Base-by-base conservation (phyloP, 768 basidiomycete species). In the Amanita pallidorosea region DNA sequence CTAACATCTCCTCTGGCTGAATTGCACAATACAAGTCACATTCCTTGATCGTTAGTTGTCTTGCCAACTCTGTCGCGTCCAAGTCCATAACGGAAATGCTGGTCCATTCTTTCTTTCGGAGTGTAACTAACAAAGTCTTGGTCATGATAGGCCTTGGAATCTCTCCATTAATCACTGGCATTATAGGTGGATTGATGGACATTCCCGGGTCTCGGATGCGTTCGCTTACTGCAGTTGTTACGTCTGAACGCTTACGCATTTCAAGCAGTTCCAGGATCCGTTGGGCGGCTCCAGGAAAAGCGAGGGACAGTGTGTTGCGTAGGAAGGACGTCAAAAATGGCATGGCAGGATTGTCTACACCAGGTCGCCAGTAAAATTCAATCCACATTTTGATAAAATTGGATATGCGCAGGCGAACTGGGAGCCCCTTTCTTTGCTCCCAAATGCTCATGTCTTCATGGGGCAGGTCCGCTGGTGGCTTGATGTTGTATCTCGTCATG, bases 371-470 rank as follows among this genome's bases (percentile, higher is more conserved):
- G 65, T 95, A 84, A 55, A 74, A 71, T 64, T 98, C 94, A 46
- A 96, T 73, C 96, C 96, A 99, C 9, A 76, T 75, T 71, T 94
- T 97, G 69, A 98, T 77, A 61, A 97, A 83, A 63, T 95, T 95
- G 41, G 87, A 86, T 35, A 97, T 84, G 29, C 96, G 80, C 50
- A 97, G 68, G 37, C 95, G 86, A 36, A 98, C 85, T 6, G 95
- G 93, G 4, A 89, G 77, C 18, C 86, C 87, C 68, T 96, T 97
- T 47, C 76, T 73, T 57, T 91, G 85, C 59, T 87, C 80, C 93
- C 94, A 98, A 7, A 85, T 55, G 23, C 76, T 75, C 11, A 80
- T 57, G 38, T 86, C 82, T 51, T 80, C 80, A 33, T 75, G 72
- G 4, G 79, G 70, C 34, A 82, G 65, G 27, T 71, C 70, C 4